Base-by-base conservation (phyloP, 768 basidiomycete genomes). In the Mycena pura region DNA sequence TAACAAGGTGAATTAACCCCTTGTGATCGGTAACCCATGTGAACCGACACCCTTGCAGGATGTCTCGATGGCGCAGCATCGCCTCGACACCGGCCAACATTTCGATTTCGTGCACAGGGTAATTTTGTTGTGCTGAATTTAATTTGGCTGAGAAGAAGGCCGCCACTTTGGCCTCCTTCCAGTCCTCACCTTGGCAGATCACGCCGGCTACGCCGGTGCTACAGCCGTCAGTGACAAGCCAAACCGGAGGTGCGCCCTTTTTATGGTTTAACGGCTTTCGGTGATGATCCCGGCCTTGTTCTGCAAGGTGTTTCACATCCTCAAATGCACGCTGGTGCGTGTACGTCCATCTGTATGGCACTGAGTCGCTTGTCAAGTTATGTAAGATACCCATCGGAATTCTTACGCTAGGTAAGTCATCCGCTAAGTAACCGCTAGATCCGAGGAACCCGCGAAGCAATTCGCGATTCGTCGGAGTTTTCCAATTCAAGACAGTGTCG, bases 401-500 rank as follows among this genome's bases (percentile, higher is more conserved):
- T 14, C 47, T 21, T 7, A 49, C 32, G 5, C 7, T 36, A 3
- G 21, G 31, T 3, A 49, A 6, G 13, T 49, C 47, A 34, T 49
- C 47, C 3, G 47, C 47, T 14, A 49, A 14, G n/a, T 34, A 49
- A 2, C 47, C 47, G n/a, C 32, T 10, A 6, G 47, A 34, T 2
- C 47, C 47, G 2, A 49, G 32, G 17, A 49, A 49, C 1, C 47
- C 47, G n/a, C n/a, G n/a, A n/a, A n/a, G n/a, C n/a, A n/a, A n/a
- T n/a, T n/a, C n/a, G n/a, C n/a, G n/a, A n/a, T 34, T 36, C 5
- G 31, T 74, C 0, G 76, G 76, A 0, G 60, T 63, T 31, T 74
- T 75, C 75, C 75, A 78, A 15, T 74, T 73, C 1, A 72, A 0
- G 0, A 82, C 68, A 0, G 64, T 50, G 22, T 81, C 75, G 0